Percentiles rank a stretch among this genome's conserved stretches.
Evolutionary conservation across 1,284 basidiomycete genomes (phyloP).

Genomic region (Apiotrichum brassicae): DNA sequence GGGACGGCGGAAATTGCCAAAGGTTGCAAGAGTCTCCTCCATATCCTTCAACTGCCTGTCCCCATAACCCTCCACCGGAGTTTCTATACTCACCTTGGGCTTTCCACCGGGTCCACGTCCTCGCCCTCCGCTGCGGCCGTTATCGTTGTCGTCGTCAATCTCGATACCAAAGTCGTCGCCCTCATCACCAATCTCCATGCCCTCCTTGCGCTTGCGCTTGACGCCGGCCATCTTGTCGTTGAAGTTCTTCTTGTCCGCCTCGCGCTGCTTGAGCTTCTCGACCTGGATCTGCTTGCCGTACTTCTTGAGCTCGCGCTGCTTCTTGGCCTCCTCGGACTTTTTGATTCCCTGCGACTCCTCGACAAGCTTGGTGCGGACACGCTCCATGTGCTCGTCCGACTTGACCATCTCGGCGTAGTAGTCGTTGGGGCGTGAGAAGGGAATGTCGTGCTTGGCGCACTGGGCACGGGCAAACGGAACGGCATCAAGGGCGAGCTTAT

Average conservation of each 20-base stretch:
- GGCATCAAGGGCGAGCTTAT: slow-evolving; percentile 86
- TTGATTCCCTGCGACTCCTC: slow-evolving; percentile 85
- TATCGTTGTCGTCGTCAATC: slow-evolving; percentile 11
- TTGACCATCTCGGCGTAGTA: slow-evolving; percentile 99
- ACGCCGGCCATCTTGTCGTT: slow-evolving; percentile 73
- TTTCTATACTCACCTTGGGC: slow-evolving; percentile 32
- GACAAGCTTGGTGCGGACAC: slow-evolving; percentile 81
- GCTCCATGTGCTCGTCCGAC: slow-evolving; percentile 95
- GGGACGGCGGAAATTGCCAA: not conserved
- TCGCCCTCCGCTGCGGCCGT: slow-evolving; percentile 23
- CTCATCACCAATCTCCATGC: slow-evolving; percentile 61
- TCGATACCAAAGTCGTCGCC: slow-evolving; percentile 23
- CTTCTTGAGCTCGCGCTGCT: slow-evolving; percentile 92
- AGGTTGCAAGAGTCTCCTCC: too few species aligned
- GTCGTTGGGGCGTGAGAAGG: slow-evolving; percentile 88
- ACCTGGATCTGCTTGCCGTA: slow-evolving; percentile 94
- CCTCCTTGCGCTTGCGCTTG: slow-evolving; percentile 82
- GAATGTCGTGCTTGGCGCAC: slow-evolving; percentile 63
- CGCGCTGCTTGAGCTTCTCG: slow-evolving; percentile 73
- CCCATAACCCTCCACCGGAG: not conserved
- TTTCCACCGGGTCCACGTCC: slow-evolving; percentile 33
- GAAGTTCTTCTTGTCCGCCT: slow-evolving; percentile 72
- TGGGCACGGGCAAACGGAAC: slow-evolving; percentile 68
- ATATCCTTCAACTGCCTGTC: too few species aligned
- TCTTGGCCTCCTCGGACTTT: slow-evolving; percentile 82